Evolutionary conservation across 2,329 filamentous ascomycete genomes (phyloP), one percentile per base, ranked within the genome.

Genomic region (Pestalotiopsis sp.): DNA sequence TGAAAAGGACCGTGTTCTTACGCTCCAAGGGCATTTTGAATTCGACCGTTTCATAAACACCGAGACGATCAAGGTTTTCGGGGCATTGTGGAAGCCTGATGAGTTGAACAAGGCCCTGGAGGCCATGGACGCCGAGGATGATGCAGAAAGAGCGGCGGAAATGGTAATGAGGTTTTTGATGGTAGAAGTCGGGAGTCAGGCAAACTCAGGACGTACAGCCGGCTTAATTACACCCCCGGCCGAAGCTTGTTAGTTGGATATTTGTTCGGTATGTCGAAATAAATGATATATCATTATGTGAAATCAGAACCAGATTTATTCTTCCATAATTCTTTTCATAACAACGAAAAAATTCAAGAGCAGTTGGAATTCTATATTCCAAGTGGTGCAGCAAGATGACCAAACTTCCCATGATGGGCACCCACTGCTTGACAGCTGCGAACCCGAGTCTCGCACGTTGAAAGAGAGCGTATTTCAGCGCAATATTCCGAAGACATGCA

Each of bases 1-100:
- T 68, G 69, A 79, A 61, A 68, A 74, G 14, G 76, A 76, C 1
- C 70, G 78, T 3, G 71, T 81, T 0, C 71, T 82, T 13, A 82
- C 79, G 0, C 76, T 76, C 13, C 79, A 81, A 52, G 80, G 80
- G 0, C 79, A 81, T 69, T 80, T 79, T 25, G 80, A 82, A 65
- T 82, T 82, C 69, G 76, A 81, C 68, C 49, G 71, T 0, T 80
- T 80, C 55, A 70, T 81, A 0, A 80, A 79, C 41, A 69, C 72
- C 1, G 77, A 81, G 71, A 77, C 64, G 2, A 20, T 69, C 36
- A 69, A 67, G 38, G 64, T 69, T n/a, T 68, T 67, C 36, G 65
- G 65, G 12, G 39, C 57, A 4, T 61, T n/a, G 52, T 64, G 62
- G 67, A 49, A 68, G 25, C 52, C 63, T 2, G 49, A 31, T 4